A percentile compares a stretch with the other conserved stretches of the same genome.
Evolutionary conservation across 257 asterid genomes (phyloP).

Genomic region (Lycium ferocissimum): DNA sequence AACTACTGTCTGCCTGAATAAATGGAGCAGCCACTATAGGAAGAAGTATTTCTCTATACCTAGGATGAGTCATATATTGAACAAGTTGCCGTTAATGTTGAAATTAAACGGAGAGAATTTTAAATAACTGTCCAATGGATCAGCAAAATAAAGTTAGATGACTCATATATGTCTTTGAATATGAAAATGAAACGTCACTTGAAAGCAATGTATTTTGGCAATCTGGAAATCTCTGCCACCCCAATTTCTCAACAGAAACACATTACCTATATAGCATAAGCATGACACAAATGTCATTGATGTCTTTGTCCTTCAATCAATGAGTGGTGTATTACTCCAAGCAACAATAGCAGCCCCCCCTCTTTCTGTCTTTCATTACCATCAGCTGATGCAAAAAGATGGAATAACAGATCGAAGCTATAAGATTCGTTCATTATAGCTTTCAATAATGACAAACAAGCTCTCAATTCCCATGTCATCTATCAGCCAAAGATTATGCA

Average conservation of each 20-base stretch:
- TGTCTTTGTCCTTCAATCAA: slow-evolving; percentile 28
- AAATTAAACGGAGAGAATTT: slow-evolving; percentile 23
- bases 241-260: not conserved
- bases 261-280: not conserved
- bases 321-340: slow-evolving; percentile 8
- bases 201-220: slow-evolving; percentile 19
- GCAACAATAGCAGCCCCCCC: slow-evolving; percentile 8
- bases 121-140: not conserved
- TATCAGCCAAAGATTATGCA: not conserved
- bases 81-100: slow-evolving; percentile 34
- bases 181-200: not conserved
- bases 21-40: not conserved
- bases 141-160: slow-evolving; percentile 26
- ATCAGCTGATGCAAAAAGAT: slow-evolving; percentile 28
- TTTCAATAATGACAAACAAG: slow-evolving; percentile 20
- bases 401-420: not conserved
- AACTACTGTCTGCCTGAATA: slow-evolving; percentile 10
- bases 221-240: not conserved
- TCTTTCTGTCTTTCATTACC: not conserved
- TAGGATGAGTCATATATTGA: slow-evolving; percentile 7
- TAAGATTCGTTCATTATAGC: not conserved
- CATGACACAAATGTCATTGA: not conserved
- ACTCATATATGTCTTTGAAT: not conserved
- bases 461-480: slow-evolving; percentile 1
- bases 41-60: not conserved